phyloP scores from a whole-genome alignment of 805 yeast species.

The Jamesozyma hellenica region DNA sequence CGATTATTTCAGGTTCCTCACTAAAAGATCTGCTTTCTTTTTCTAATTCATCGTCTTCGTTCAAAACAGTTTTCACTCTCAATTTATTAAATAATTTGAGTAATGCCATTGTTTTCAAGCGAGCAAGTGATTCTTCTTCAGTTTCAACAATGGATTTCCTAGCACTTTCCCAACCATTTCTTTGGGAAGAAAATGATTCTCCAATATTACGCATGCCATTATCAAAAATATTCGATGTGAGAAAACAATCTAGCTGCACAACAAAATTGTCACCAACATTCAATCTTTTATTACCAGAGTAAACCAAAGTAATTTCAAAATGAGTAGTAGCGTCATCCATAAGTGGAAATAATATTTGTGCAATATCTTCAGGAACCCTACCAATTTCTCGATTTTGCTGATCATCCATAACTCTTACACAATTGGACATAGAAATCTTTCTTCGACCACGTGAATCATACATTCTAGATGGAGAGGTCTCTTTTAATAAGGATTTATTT shows the following conservation, averaged over 20 bases:
- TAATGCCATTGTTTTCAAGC: conserved; percentile 48
- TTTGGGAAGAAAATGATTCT: background rate
- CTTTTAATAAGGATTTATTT: conserved; percentile 27
- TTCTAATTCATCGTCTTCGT: conserved; percentile 12
- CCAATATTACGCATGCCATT: background rate
- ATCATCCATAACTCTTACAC: conserved; percentile 26
- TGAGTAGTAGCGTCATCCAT: conserved; percentile 45
- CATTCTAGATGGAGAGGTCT: conserved; percentile 11
- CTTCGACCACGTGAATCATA: conserved; percentile 18
- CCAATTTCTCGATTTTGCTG: conserved; percentile 52
- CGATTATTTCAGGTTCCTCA: conserved; percentile 25
- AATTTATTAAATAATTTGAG: conserved; percentile 46
- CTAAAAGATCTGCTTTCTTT: conserved; percentile 1
- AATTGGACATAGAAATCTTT: conserved; percentile 24
- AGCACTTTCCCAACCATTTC: conserved; percentile 6
- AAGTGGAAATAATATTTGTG: conserved; percentile 51
- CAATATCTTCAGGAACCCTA: conserved; percentile 60
- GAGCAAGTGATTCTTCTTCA: conserved; percentile 39
- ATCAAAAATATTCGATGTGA: conserved; percentile 33
- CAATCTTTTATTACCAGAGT: conserved; percentile 43
- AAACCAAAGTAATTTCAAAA: conserved; percentile 49
- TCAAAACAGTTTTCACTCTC: conserved; percentile 16
- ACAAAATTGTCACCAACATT: conserved; percentile 70
- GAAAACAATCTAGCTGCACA: conserved; percentile 57
- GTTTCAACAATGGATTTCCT: conserved; percentile 35